Conservation (phyloP, 2,329 filamentous ascomycete species). For the Ceratocystiopsis minuta region DNA sequence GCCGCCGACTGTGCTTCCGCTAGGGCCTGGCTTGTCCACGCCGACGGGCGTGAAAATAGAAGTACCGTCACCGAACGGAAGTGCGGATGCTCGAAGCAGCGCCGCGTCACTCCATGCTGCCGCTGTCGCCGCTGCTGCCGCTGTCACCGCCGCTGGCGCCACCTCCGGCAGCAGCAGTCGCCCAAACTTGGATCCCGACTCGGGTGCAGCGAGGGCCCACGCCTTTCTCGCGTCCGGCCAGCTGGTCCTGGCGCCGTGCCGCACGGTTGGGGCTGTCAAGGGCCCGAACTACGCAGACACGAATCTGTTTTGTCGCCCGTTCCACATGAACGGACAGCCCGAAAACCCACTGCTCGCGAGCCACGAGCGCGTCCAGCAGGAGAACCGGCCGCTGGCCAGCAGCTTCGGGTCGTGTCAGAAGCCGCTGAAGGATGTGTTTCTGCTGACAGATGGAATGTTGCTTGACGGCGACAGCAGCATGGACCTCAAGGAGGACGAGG, state of each 20-base stretch:
- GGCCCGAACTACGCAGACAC: conserved; percentile 32
- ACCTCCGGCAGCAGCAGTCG: background rate
- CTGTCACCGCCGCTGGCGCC: no score
- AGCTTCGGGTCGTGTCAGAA: background rate
- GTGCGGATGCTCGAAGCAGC: no score
- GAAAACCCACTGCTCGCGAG: conserved; percentile 25
- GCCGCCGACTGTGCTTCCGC: background rate
- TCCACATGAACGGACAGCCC: conserved; percentile 27
- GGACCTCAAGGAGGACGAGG: background rate
- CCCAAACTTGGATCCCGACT: background rate
- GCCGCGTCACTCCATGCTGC: no score
- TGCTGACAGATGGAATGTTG: no score
- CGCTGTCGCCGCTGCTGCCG: no score
- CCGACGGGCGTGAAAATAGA: no score
- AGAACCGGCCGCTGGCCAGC: conserved; percentile 11
- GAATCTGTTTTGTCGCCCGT: conserved; percentile 27
- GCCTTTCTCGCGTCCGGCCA: conserved; percentile 22
- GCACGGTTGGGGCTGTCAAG: conserved; percentile 35
- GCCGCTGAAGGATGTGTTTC: background rate
- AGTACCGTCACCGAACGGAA: no score
- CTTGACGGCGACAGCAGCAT: background rate
- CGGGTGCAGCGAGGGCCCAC: conserved; percentile 13
- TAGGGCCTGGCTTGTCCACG: no score
- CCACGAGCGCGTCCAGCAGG: conserved; percentile 26
- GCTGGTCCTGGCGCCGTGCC: conserved; percentile 25